A percentile compares a stretch with the other conserved stretches of the same genome.
Evolutionary conservation across 768 basidiomycete species (phyloP).

Genomic region (Boletales sp.): DNA sequence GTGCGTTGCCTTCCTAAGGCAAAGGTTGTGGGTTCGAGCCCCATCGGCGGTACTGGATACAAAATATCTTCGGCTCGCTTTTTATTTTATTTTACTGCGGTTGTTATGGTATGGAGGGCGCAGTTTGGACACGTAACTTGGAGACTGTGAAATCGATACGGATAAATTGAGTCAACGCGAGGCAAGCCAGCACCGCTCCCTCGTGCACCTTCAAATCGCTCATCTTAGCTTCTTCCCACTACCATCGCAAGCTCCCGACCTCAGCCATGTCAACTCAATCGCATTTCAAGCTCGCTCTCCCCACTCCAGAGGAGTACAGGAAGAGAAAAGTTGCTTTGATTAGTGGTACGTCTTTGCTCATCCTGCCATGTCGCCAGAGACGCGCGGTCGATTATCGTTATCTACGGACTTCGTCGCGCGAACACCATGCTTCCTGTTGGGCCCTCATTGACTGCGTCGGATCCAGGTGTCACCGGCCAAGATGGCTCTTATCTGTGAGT

Average conservation of each 20-base stretch:
- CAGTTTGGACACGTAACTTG: too few species aligned
- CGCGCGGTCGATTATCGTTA: conserved; percentile 1
- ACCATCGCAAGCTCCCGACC: background rate
- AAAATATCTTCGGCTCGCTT: conserved; percentile 18
- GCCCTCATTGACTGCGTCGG: conserved; percentile 7
- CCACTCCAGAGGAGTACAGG: conserved; percentile 76
- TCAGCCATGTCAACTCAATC: conserved; percentile 15
- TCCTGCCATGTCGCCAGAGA: conserved; percentile 2
- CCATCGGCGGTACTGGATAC: conserved; percentile 34
- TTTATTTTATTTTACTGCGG: conserved; percentile 1
- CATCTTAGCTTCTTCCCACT: background rate
- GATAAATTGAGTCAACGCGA: too few species aligned
- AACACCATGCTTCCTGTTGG: background rate
- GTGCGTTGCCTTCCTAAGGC: conserved; percentile 39
- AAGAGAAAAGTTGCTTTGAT: conserved; percentile 93
- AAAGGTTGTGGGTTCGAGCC: conserved; percentile 38
- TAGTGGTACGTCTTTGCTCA: conserved; percentile 54
- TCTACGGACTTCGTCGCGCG: background rate
- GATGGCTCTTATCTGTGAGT: conserved; percentile 93
- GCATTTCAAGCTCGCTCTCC: conserved; percentile 55
- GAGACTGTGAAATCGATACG: too few species aligned
- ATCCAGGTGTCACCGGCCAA: conserved; percentile 88
- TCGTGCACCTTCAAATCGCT: background rate
- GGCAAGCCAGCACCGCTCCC: background rate
- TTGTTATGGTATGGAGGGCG: background rate